Evolutionary conservation across 306 rosid species (phyloP).

Genomic region (Neltuma alba): DNA sequence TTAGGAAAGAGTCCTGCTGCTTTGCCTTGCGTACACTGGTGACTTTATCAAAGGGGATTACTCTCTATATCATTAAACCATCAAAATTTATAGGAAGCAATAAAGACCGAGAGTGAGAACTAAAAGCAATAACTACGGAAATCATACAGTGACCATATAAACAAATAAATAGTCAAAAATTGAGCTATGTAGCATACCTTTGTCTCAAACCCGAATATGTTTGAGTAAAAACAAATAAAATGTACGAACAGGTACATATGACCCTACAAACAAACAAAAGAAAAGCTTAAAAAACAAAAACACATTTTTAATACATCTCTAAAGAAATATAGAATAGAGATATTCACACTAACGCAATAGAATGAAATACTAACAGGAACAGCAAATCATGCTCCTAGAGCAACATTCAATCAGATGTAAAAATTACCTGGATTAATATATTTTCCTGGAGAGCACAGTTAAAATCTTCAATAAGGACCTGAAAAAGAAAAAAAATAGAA

Average conservation of each 20-base stretch:
- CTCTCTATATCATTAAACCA: conserved; percentile 61
- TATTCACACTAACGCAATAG: conserved; percentile 18
- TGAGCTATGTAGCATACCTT: conserved; percentile 61
- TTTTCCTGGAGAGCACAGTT: conserved; percentile 94
- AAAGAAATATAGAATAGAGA: conserved; percentile 31
- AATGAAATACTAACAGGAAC: conserved; percentile 12
- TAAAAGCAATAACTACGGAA: conserved; percentile 13
- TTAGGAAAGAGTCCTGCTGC: conserved; percentile 95
- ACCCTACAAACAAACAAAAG: conserved; percentile 65
- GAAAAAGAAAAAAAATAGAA: conserved; percentile 3
- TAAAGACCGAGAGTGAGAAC: conserved; percentile 22
- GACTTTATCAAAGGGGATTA: conserved; percentile 77
- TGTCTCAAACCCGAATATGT: conserved; percentile 95
- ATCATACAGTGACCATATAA: not conserved
- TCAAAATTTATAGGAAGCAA: conserved; percentile 20
- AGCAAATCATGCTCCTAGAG: conserved; percentile 20
- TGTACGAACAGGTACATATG: conserved; percentile 91
- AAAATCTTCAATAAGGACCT: conserved; percentile 95
- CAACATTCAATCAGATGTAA: conserved; percentile 1
- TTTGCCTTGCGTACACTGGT: conserved; percentile 81
- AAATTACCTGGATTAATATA: conserved; percentile 78
- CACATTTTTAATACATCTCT: not conserved
- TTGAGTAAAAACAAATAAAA: conserved; percentile 89
- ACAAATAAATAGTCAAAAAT: not conserved
- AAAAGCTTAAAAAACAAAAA: conserved; percentile 26